Evolutionary conservation across 208 protist genomes (phyloP).

Genomic region (Porcisia deanei): DNA sequence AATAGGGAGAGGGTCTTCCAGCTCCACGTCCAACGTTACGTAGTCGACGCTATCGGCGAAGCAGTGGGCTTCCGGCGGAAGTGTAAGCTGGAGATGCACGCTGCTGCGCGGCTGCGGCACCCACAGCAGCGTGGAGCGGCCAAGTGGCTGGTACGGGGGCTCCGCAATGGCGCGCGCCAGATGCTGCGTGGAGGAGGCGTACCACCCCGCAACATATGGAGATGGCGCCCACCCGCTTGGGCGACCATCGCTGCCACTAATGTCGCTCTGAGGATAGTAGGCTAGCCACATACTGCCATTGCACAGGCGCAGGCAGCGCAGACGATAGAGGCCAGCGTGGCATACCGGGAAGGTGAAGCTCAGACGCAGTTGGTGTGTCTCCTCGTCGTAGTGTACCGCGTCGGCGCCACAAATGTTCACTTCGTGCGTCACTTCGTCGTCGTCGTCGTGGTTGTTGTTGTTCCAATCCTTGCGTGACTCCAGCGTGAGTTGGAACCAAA

Average conservation of each 20-base stretch:
- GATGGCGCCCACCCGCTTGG: neutral
- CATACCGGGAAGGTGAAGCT: slow-evolving; percentile 52
- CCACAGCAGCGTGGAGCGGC: slow-evolving; percentile 19
- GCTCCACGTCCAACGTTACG: slow-evolving; percentile 55
- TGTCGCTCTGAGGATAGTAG: slow-evolving; percentile 28
- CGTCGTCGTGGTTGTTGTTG: slow-evolving; percentile 27
- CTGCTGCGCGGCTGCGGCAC: slow-evolving; percentile 61
- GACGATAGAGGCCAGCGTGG: slow-evolving; percentile 65
- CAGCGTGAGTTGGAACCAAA: slow-evolving; percentile 41
- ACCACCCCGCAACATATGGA: neutral
- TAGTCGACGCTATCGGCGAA: slow-evolving; percentile 66
- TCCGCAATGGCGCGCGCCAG: slow-evolving; percentile 3
- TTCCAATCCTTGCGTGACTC: slow-evolving; percentile 78
- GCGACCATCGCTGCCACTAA: neutral
- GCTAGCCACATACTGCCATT: slow-evolving; percentile 44
- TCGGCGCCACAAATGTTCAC: slow-evolving; percentile 36
- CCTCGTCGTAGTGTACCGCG: slow-evolving; percentile 32
- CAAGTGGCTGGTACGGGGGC: slow-evolving; percentile 11
- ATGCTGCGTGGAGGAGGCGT: neutral
- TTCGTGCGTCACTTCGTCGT: slow-evolving; percentile 62
- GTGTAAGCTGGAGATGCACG: slow-evolving; percentile 43
- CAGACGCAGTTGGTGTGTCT: slow-evolving; percentile 31
- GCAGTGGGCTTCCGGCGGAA: slow-evolving; percentile 57
- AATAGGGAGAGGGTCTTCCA: slow-evolving; percentile 38
- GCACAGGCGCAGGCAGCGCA: slow-evolving; percentile 49